Percentiles rank a stretch among this genome's conserved stretches.
phyloP scores from a whole-genome alignment of 1,284 basidiomycete species.

The Ustilago hordei region DNA sequence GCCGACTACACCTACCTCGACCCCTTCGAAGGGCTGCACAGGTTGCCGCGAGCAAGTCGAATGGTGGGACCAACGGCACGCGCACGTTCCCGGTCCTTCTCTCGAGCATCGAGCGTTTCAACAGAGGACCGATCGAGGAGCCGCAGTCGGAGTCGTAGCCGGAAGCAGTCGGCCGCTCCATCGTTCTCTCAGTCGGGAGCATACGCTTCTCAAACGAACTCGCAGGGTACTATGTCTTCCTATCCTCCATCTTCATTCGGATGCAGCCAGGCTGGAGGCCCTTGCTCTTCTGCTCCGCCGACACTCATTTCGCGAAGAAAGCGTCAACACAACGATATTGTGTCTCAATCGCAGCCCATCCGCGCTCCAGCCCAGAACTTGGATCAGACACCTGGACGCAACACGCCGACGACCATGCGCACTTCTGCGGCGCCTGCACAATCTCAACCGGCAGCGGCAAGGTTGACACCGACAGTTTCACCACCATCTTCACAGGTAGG shows the following conservation, averaged over 20 bases:
- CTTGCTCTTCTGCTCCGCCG: constrained; percentile 24
- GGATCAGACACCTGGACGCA: background rate
- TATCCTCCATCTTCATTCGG: constrained; percentile 26
- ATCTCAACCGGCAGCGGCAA: constrained; percentile 20
- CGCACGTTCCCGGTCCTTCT: constrained; percentile 44
- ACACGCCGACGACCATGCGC: background rate
- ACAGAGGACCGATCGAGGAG: constrained; percentile 32
- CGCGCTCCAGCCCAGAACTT: constrained; percentile 12
- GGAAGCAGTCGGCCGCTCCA: constrained; percentile 17
- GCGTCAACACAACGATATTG: constrained; percentile 6
- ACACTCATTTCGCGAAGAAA: constrained; percentile 27
- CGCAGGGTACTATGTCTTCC: constrained; percentile 20
- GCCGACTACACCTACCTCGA: constrained; percentile 33
- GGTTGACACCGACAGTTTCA: constrained; percentile 28
- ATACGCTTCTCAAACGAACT: constrained; percentile 13
- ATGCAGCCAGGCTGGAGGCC: constrained; percentile 21
- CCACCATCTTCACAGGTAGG: constrained; percentile 28
- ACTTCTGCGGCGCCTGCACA: constrained; percentile 11
- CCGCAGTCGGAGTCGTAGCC: constrained; percentile 24
- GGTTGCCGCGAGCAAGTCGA: constrained; percentile 45
- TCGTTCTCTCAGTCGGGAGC: constrained; percentile 26
- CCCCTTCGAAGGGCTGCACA: constrained; percentile 45
- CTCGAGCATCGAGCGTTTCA: constrained; percentile 35
- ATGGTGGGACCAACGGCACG: constrained; percentile 30
- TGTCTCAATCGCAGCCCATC: constrained; percentile 25